Evolutionary conservation across 495 filamentous ascomycete species (phyloP).

Genomic region (Pyronema omphalodes): DNA sequence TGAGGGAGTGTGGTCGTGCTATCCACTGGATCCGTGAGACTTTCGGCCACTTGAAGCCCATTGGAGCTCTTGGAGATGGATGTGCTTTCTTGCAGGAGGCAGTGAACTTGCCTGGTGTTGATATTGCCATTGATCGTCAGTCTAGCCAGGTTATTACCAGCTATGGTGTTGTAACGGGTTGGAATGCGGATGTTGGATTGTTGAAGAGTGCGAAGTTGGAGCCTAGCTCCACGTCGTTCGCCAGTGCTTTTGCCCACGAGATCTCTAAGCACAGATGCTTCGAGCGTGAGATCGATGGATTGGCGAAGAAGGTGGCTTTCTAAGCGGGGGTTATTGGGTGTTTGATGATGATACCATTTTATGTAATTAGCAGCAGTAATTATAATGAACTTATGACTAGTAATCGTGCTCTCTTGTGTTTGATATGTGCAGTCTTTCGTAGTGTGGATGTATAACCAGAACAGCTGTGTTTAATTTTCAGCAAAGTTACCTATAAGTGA

Average conservation of each 20-base stretch:
- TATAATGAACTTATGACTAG: no score
- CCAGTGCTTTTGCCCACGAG: constrained; percentile 16
- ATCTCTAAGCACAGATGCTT: constrained; percentile 22
- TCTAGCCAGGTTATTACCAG: constrained; percentile 38
- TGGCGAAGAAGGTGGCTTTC: constrained; percentile 20
- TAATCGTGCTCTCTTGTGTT: no score
- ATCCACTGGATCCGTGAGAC: constrained; percentile 74
- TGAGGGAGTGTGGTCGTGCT: constrained; percentile 44
- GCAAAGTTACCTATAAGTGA: no score
- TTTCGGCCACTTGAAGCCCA: constrained; percentile 72
- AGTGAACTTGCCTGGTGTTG: constrained; percentile 17
- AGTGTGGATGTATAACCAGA: no score
- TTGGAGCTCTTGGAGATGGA: constrained; percentile 65
- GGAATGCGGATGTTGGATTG: constrained; percentile 31
- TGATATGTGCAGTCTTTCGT: no score
- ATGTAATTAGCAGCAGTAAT: no score
- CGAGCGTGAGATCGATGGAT: constrained; percentile 20
- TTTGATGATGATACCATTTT: no score
- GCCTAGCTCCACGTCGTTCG: constrained; percentile 32
- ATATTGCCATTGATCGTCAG: constrained; percentile 14
- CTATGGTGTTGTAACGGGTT: constrained; percentile 54
- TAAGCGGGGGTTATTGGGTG: constrained; percentile 1
- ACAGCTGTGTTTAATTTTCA: no score
- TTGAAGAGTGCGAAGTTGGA: constrained; percentile 37
- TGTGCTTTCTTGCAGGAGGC: constrained; percentile 34